Evolutionary conservation across 352 stramenopile species (phyloP), one percentile per base, ranked within the genome.

Genomic region (Hyaloperonospora brassicae): DNA sequence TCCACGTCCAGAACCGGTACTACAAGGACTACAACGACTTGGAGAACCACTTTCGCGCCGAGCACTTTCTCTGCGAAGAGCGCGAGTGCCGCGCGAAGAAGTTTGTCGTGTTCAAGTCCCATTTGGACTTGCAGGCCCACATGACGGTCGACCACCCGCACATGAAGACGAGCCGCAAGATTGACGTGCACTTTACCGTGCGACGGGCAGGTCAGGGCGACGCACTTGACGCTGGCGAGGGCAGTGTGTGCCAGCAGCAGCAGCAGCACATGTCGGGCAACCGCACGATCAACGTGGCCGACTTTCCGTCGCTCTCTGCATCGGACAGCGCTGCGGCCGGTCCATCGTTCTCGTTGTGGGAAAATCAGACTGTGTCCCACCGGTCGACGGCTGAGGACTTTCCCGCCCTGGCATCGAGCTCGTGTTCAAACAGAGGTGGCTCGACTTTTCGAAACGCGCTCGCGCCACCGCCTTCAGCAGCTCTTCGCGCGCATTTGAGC

Each of bases 11-110:
- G 66, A 90, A 95, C 68, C 69, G 85, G 36, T 95, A 95, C 63
- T 96, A 95, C 75, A 91, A 91, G 69, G 84, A 96, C 67, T 96
- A 96, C 65, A 68, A 76, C 41, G 87, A 96, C 64, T 52, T 96
- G 38, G 80, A 96, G 52, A 88, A 90, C 64, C 87, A 96, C 57
- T 96, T 95, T 68, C 79, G 87, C 52, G 76, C 76, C 14, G 84
- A 93, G 12, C 87, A 96, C 50, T 91, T 86, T 42, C 57, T 96
- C 40, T 96, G 86, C 48, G 86, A 96, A 64, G 85, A 96, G 52
- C 57, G 74, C 6, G 34, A 55, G 27, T 96, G 87, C 64, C 67
- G 96, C 0, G 63, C 62, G 14, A 86, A 89, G 50, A 94, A 95
- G 55, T 96, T 96, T 55, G 79, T 95, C 25, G 87, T 96, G 0